Percentiles rank a stretch among this genome's conserved stretches.
These are phyloP conservation scores for Zizania palustris DNA, from an alignment of 202 grass and related monocot species.

Conservation along the genomic window DNA sequence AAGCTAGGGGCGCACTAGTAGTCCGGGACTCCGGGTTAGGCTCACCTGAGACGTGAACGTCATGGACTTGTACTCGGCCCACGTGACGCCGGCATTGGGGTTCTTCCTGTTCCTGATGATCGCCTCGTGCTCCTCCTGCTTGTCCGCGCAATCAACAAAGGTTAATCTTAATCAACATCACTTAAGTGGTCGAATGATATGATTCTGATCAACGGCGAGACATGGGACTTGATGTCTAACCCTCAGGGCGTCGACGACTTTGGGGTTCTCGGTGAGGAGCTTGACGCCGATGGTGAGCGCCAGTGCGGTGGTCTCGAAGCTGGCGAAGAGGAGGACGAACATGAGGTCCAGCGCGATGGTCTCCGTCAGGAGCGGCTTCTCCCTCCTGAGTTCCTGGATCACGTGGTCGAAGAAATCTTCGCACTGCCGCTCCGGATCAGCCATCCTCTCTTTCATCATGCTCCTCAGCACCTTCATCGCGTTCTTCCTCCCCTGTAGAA, in stretches of 20 bases:
- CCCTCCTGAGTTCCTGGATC: conserved; percentile 76
- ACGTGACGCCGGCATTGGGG: conserved; percentile 60
- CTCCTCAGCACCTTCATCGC: conserved; percentile 75
- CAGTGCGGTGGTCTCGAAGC: conserved; percentile 87
- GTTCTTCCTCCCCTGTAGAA: conserved; percentile 66
- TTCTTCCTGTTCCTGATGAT: conserved; percentile 65
- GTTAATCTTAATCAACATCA: not conserved
- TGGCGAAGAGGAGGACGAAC: conserved; percentile 94
- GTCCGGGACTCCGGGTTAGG: conserved; percentile 26
- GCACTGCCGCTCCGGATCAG: conserved; percentile 51
- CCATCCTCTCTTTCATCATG: conserved; percentile 72
- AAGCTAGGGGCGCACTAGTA: conserved; percentile 37
- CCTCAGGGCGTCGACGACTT: conserved; percentile 60
- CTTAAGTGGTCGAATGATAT: not conserved
- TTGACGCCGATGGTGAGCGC: conserved; percentile 81
- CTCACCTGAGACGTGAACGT: conserved; percentile 77
- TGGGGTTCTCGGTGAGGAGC: conserved; percentile 77
- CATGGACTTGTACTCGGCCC: conserved; percentile 91
- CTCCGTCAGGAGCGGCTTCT: conserved; percentile 78
- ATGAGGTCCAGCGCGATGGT: conserved; percentile 86
- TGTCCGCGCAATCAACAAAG: conserved; percentile 40
- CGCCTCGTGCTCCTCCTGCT: conserved; percentile 87
- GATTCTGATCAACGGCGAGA: not conserved
- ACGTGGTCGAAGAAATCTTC: conserved; percentile 91
- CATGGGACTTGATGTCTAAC: conserved; percentile 32